phyloP scores from a whole-genome alignment of 192 early-diverging fungal species.

The Radiomyces spectabilis region DNA sequence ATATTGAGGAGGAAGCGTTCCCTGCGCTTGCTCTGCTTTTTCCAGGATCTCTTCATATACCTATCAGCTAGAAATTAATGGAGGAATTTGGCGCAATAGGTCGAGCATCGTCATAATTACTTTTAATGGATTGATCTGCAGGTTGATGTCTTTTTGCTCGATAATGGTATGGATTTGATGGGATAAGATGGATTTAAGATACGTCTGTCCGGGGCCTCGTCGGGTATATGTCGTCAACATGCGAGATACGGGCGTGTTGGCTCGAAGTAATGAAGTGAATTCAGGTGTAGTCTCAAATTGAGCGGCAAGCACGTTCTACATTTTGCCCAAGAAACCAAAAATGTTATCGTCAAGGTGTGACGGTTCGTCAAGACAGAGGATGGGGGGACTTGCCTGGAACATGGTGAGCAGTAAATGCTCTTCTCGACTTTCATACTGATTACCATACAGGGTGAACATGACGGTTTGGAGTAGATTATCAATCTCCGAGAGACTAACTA shows the following conservation, averaged over 20 bases:
- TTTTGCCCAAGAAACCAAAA: not conserved
- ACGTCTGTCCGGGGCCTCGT: conserved; percentile 84
- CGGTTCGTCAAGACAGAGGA: no score
- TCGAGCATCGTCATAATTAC: conserved; percentile 22
- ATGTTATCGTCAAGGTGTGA: no score
- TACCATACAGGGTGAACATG: conserved; percentile 93
- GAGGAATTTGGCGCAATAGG: not conserved
- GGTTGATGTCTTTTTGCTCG: conserved; percentile 69
- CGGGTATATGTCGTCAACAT: conserved; percentile 91
- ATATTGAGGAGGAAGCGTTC: conserved; percentile 39
- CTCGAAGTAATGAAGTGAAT: no score
- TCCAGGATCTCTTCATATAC: conserved; percentile 72
- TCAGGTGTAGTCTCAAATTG: no score
- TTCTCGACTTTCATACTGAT: conserved; percentile 92
- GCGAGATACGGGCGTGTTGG: no score
- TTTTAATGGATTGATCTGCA: conserved; percentile 92
- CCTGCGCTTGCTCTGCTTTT: conserved; percentile 55
- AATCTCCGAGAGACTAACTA: conserved; percentile 82
- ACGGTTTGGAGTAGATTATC: conserved; percentile 87
- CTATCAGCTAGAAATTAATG: conserved; percentile 11
- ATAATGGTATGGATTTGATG: conserved; percentile 74
- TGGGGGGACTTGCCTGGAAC: conserved; percentile 63
- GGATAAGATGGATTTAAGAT: conserved; percentile 78
- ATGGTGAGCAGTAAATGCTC: conserved; percentile 89
- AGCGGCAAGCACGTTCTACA: conserved; percentile 8